phyloP scores from a whole-genome alignment of 176 grass and related monocot genomes.

The Triticum aestivum region IWGSC_CS_RefSeq_v2.1 NC_057802.1:89233662-89234161 shows the following conservation, averaged over 20 bases:
- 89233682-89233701: not conserved
- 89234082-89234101: not conserved
- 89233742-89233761: not conserved
- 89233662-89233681: not conserved
- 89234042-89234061: too few relatives aligned
- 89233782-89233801: not conserved
- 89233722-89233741: not conserved
- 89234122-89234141: conserved; percentile 44
- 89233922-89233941: not conserved
- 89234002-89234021: too few relatives aligned
- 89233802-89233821: not conserved
- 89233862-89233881: not conserved
- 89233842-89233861: not conserved
- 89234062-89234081: too few relatives aligned
- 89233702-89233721: not conserved
- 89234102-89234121: not conserved
- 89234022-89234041: too few relatives aligned
- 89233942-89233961: not conserved
- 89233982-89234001: too few relatives aligned
- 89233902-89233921: not conserved
- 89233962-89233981: not conserved
- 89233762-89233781: conserved; percentile 50
- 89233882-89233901: not conserved
- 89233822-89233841: not conserved
- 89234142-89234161: not conserved